Conservation (phyloP, 371 early-diverging fungal genomes). For the Mortierella sp. region DNA sequence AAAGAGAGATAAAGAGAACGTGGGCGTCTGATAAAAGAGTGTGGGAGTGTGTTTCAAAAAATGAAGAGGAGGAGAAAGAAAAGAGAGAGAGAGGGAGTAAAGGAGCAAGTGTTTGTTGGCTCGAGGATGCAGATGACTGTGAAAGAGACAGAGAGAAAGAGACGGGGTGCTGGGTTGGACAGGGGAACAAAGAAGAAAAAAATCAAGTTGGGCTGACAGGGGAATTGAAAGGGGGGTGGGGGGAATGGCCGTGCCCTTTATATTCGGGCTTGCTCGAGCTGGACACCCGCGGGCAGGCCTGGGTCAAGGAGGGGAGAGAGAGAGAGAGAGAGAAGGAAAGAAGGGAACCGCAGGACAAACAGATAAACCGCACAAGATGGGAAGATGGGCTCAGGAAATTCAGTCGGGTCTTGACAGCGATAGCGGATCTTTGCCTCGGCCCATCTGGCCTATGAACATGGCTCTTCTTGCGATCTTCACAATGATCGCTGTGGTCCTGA, state of each 20-base stretch:
- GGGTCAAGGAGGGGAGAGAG: not conserved
- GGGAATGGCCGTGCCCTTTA: not conserved
- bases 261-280: not conserved
- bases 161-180: not conserved
- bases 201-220: not conserved
- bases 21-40: not conserved
- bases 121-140: not conserved
- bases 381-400: no score
- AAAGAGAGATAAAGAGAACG: not conserved
- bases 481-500: no score
- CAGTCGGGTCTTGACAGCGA: no score
- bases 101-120: not conserved
- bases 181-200: not conserved
- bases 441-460: no score
- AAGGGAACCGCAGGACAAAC: no score
- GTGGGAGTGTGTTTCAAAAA: not conserved
- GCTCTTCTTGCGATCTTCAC: no score
- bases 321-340: constrained; percentile 2
- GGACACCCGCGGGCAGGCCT: not conserved
- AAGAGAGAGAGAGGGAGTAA: not conserved
- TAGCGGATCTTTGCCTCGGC: no score
- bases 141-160: not conserved
- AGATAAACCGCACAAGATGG: no score
- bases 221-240: not conserved
- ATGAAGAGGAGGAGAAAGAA: not conserved